Evolutionary conservation across 768 basidiomycete genomes (phyloP), one percentile per base, ranked within the genome.

Genomic region (Solioccasus polychromus): DNA sequence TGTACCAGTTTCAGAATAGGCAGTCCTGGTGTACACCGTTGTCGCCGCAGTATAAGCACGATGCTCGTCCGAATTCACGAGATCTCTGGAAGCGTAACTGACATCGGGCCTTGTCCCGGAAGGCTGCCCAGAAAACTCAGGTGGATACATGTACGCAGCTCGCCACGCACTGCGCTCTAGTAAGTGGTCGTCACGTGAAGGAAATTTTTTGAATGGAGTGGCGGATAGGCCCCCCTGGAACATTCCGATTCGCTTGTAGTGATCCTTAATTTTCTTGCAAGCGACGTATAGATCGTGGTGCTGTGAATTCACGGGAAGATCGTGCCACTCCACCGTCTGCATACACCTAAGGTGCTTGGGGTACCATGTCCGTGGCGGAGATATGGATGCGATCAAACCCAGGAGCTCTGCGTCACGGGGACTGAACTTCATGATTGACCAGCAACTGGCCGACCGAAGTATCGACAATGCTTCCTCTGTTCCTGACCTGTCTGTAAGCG

Each of bases 401-500:
- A 78, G 55, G 25, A 73, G 56, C 14, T 54, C 44, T 4, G 54
- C 37, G n/a, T 74, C 69, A 2, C 55, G 51, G 9, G 28, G 1
- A 18, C 47, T 47, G 12, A 76, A 57, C 35, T 44, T 55, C 58
- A 70, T 67, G 44, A 78, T 75, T 0, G 77, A 75, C 25, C 49
- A 58, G 29, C 59, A 69, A 8, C 60, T 47, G 6, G 71, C 68
- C 0, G 72, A 73, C 10, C 48, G 48, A 20, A 79, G 57, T 35
- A 69, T 54, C 38, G 61, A 51, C 17, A 77, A 52, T 1, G 76
- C 75, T 36, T 76, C 67, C 31, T 74, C 68, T 1, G 69, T 68
- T 4, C 77, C 77, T 0, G 71, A 72, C 8, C 69, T 68, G 15
- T 53, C 51, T 1, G 70, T 74, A 17, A 79, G 59, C 3, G 73